phyloP scores from a whole-genome alignment of 2,329 filamentous ascomycete genomes.

The Aurifilum marmelostoma region DNA sequence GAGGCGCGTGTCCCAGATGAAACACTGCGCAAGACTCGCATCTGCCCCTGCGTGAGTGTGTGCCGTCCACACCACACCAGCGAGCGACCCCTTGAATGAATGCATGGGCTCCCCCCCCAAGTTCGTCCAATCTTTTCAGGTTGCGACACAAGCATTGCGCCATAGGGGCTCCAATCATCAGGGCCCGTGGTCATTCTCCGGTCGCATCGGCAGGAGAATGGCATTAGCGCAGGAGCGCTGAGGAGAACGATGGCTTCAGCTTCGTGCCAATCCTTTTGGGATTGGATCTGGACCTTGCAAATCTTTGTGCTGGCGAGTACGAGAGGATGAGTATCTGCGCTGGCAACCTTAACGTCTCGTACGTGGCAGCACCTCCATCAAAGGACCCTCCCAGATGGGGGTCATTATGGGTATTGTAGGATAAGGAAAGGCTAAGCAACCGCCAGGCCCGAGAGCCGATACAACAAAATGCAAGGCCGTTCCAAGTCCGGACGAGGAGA shows the following conservation, averaged over 20 bases:
- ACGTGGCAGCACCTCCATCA: background rate
- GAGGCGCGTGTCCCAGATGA: slow-evolving; percentile 8
- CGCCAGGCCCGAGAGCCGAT: background rate
- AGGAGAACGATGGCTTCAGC: slow-evolving; percentile 3
- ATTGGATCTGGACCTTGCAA: too few relatives aligned
- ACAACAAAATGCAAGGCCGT: background rate
- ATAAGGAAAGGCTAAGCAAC: background rate
- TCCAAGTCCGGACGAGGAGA: too few relatives aligned
- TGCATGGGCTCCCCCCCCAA: background rate
- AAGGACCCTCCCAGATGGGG: background rate
- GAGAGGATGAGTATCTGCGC: background rate
- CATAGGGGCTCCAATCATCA: background rate
- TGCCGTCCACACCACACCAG: slow-evolving; percentile 4
- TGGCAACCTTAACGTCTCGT: background rate
- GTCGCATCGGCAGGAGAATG: background rate
- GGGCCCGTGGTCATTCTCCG: background rate
- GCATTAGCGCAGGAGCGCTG: background rate
- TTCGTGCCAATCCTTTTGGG: background rate
- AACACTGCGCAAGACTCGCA: slow-evolving; percentile 6
- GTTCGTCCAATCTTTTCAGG: slow-evolving; percentile 14
- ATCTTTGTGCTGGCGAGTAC: background rate
- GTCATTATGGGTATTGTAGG: background rate
- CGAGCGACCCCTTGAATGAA: slow-evolving; percentile 3
- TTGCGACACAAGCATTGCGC: background rate
- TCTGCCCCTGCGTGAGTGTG: background rate